phyloP scores from a whole-genome alignment of 345 rosid genomes.

The Populus alba region DNA sequence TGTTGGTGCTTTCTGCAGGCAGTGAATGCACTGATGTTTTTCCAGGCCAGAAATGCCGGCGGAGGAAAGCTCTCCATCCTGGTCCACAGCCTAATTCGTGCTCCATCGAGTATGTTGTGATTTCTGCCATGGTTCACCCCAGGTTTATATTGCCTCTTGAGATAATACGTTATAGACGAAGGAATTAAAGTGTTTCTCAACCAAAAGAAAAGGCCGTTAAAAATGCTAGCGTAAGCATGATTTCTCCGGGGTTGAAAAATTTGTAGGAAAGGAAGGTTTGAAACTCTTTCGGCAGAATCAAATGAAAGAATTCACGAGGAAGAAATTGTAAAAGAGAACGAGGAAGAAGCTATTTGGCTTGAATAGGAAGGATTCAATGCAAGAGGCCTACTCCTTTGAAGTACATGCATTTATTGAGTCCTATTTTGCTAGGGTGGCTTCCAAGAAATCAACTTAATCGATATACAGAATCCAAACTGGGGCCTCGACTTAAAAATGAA shows the following conservation, averaged over 20 bases:
- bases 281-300: no score
- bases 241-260: not conserved
- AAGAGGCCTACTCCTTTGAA: no score
- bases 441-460: no score
- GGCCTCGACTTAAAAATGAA: no score
- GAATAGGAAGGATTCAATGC: no score
- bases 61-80: constrained; percentile 45
- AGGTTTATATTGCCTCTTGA: not conserved
- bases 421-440: no score
- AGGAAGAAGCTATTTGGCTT: no score
- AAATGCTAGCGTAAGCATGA: not conserved
- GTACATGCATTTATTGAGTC: no score
- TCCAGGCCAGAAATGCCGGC: constrained; percentile 41
- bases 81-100: constrained; percentile 51
- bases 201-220: not conserved
- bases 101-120: constrained; percentile 26
- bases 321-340: no score
- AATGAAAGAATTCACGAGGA: no score
- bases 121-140: constrained; percentile 20
- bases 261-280: no score
- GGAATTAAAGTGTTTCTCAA: not conserved
- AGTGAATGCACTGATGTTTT: constrained; percentile 40
- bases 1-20: constrained; percentile 23
- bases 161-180: constrained; percentile 5
- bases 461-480: no score